phyloP scores from a whole-genome alignment of 2,329 filamentous ascomycete genomes.

The Colletotrichum abscissum region DNA sequence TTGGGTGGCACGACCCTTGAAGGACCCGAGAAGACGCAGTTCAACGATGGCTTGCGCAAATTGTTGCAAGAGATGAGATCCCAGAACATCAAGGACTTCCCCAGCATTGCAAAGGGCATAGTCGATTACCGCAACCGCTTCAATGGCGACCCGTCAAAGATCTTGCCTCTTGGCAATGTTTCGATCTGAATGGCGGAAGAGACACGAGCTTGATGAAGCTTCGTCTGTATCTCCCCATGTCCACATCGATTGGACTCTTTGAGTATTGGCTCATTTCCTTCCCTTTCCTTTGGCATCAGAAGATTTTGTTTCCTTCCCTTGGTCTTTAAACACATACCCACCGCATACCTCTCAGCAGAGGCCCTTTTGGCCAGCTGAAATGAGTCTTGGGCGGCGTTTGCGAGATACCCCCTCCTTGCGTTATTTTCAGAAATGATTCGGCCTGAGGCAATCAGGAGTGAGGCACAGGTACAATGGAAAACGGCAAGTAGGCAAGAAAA shows the following conservation, averaged over 20 bases:
- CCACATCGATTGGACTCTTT: background rate
- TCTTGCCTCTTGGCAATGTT: conserved; percentile 67
- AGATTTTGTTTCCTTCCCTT: conserved; percentile 26
- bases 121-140: conserved; percentile 75
- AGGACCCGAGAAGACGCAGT: conserved; percentile 69
- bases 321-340: conserved; percentile 24
- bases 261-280: conserved; percentile 8
- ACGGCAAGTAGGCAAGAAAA: conserved; percentile 32
- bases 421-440: conserved; percentile 35
- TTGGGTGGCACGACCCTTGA: conserved; percentile 74
- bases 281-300: conserved; percentile 21
- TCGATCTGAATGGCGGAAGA: conserved; percentile 43
- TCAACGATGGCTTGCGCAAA: conserved; percentile 70
- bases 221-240: background rate
- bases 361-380: conserved; percentile 7
- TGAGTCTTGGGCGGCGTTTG: conserved; percentile 26
- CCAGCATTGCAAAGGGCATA: conserved; percentile 74
- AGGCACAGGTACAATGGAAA: conserved; percentile 31
- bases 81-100: conserved; percentile 72
- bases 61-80: conserved; percentile 70
- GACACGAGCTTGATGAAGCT: background rate
- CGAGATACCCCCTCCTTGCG: conserved; percentile 34
- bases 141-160: conserved; percentile 71
- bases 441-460: conserved; percentile 18
- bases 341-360: background rate